phyloP scores from a whole-genome alignment of 768 basidiomycete species.

The Antrodiella citrinella region DNA sequence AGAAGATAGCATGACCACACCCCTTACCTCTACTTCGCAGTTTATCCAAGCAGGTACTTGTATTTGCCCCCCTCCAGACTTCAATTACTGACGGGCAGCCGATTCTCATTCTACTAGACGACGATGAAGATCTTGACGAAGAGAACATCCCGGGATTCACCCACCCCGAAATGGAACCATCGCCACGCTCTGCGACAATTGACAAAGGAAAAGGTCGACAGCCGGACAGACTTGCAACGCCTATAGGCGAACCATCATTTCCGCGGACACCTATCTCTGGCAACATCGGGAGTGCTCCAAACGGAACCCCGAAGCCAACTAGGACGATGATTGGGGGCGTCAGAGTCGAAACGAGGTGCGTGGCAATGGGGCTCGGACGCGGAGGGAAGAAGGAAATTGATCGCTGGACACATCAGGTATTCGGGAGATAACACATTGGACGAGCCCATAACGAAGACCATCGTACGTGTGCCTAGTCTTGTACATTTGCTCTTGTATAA shows the following conservation, averaged over 20 bases:
- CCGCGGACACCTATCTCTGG: constrained; percentile 47
- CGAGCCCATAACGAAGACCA: constrained; percentile 83
- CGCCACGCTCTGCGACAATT: constrained; percentile 26
- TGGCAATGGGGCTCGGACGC: not conserved
- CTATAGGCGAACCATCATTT: constrained; percentile 21
- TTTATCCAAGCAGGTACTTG: constrained; percentile 74
- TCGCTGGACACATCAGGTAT: constrained; percentile 36
- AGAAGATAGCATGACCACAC: constrained; percentile 18
- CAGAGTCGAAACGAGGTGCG: constrained; percentile 80
- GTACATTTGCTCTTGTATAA: constrained; percentile 3
- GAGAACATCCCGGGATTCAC: constrained; percentile 75
- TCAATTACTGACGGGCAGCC: constrained; percentile 1
- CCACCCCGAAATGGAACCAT: constrained; percentile 38
- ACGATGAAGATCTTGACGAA: constrained; percentile 80
- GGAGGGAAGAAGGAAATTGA: not conserved
- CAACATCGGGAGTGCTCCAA: constrained; percentile 52
- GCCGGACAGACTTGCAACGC: constrained; percentile 42
- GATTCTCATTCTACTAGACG: constrained; percentile 33
- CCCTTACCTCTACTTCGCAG: constrained; percentile 50
- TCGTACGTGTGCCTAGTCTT: constrained; percentile 50
- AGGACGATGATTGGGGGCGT: constrained; percentile 78
- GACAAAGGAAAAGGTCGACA: constrained; percentile 73
- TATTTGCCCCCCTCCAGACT: not conserved
- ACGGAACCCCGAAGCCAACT: constrained; percentile 32
- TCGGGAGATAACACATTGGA: constrained; percentile 86